Evolutionary conservation across 2,329 filamentous ascomycete genomes (phyloP), one percentile per base, ranked within the genome.

Genomic region (Aaosphaeria pasadenensis): DNA sequence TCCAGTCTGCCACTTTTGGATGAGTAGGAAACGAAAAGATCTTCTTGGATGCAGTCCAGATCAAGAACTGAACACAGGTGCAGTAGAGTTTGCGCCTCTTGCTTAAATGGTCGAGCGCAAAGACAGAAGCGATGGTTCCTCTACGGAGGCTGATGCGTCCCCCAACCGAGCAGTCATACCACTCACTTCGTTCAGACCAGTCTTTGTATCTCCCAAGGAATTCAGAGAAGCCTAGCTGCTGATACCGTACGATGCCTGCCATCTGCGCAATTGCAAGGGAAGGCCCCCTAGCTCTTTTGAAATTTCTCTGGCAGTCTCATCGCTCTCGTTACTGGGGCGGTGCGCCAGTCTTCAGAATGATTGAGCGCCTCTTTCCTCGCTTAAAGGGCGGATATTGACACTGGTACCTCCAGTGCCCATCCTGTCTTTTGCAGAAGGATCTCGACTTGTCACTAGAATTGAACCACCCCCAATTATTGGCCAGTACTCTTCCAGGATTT

Each of bases 241-340:
- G 32, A 7, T 44, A 40, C 4, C 32, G 39, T 41, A 58, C 56
- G 33, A 58, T 44, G n/a, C 51, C 46, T 17, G 50, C 55, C 51
- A 58, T 59, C 32, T 59, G 57, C 5, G 55, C 50, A 11, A 59
- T 33, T 17, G 55, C 55, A 1, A 59, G 41, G 31, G 57, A 6
- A 59, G 29, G 7, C 39, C 2, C 7, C 39, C 39, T 11, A 40
- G 39, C 7, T 7, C 24, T 11, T 40, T 24, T 9, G 7, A 2
- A 7, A 40, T 40, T 7, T 17, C 17, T n/a, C 39, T n/a, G n/a
- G 17, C 17, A 24, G 17, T 24, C 17, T 24, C 17, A 24, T 24
- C 17, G 17, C 17, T 24, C 17, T 24, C 17, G 17, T 24, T 24
- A 24, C 17, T 24, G 17, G 17, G 17, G 17, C 17, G 17, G 17